Conservation (phyloP, 2,329 filamentous ascomycete species). For the Neonectria coccinea region DNA sequence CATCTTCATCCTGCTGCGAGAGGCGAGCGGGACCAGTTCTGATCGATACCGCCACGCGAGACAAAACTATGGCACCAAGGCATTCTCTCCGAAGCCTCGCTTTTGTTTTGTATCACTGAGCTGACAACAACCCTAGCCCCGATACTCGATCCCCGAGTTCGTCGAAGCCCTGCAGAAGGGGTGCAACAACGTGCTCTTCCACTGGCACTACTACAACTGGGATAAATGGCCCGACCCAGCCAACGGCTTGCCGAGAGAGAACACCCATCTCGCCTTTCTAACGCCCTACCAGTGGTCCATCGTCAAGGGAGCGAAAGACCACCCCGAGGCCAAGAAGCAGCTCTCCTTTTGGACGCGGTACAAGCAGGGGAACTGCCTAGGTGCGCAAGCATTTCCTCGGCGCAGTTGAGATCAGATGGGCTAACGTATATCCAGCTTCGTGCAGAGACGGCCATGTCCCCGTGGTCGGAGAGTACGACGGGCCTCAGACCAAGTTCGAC, state of each 20-base stretch:
- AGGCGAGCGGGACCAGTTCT: constrained; percentile 54
- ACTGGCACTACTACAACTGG: constrained; percentile 65
- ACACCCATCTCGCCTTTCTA: constrained; percentile 45
- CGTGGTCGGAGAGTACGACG: constrained; percentile 33
- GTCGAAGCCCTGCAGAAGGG: constrained; percentile 59
- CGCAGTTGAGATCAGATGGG: background rate
- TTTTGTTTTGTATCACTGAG: background rate
- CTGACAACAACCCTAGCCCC: constrained; percentile 39
- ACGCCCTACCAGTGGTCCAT: constrained; percentile 49
- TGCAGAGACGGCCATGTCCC: background rate
- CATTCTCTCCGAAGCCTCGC: background rate
- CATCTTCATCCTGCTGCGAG: constrained; percentile 57
- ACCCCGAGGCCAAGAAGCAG: constrained; percentile 40
- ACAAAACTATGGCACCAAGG: constrained; percentile 50
- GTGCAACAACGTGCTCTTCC: constrained; percentile 58
- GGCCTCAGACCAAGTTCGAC: constrained; percentile 42
- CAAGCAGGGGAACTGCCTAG: constrained; percentile 39
- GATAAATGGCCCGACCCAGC: constrained; percentile 45
- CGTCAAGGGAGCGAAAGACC: constrained; percentile 46
- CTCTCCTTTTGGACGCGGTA: constrained; percentile 43
- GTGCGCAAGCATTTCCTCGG: constrained; percentile 23
- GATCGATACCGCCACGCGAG: constrained; percentile 59
- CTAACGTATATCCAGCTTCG: background rate
- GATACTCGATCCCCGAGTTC: constrained; percentile 55
- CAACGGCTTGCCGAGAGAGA: constrained; percentile 11